phyloP scores from a whole-genome alignment of 176 grass and related monocot species.

The Avena insularis region DNA sequence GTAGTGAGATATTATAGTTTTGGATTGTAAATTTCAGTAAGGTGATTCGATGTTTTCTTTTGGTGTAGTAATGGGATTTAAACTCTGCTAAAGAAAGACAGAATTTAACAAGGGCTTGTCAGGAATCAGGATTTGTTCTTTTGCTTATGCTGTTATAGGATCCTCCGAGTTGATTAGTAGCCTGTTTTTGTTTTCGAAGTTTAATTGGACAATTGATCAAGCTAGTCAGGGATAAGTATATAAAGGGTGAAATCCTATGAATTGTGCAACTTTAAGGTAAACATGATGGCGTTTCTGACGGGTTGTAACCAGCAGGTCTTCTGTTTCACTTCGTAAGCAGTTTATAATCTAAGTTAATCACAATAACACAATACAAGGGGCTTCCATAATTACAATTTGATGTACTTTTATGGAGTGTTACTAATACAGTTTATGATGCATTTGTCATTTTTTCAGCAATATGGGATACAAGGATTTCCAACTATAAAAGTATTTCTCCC shows the following conservation, averaged over 20 bases:
- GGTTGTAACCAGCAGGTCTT: background rate
- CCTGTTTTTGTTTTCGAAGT: background rate
- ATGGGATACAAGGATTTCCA: constrained; percentile 93
- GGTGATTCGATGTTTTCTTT: background rate
- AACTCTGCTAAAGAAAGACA: background rate
- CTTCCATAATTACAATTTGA: background rate
- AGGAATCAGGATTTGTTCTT: background rate
- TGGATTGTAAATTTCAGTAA: background rate
- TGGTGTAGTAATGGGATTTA: background rate
- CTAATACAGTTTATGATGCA: background rate
- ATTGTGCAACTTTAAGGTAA: background rate
- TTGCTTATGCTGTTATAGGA: constrained; percentile 20
- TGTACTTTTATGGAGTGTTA: background rate
- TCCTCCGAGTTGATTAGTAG: background rate
- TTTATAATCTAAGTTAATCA: background rate
- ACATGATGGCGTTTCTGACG: constrained; percentile 8
- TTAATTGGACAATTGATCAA: background rate
- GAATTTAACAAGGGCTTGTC: background rate
- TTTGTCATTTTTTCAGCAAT: constrained; percentile 60
- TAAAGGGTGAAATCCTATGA: background rate
- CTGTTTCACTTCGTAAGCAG: constrained; percentile 17
- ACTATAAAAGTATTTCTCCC: constrained; percentile 94
- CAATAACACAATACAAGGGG: background rate
- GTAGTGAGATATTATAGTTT: background rate
- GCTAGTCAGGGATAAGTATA: background rate